phyloP scores from a whole-genome alignment of 495 filamentous ascomycete species.

The Corynascus novoguineensis region DNA sequence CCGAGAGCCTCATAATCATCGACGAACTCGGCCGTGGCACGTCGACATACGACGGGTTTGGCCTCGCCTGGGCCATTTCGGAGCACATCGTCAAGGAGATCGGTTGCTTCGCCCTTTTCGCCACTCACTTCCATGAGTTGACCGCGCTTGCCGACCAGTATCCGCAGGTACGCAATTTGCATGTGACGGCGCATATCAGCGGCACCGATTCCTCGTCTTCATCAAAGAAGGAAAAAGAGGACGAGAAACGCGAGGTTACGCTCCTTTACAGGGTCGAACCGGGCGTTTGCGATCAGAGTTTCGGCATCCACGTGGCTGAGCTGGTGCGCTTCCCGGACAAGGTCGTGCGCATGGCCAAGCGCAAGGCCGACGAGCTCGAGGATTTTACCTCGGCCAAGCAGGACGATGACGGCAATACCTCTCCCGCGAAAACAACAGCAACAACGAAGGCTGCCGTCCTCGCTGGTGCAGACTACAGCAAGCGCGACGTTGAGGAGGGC shows the following conservation, averaged over 20 bases:
- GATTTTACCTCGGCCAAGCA: conserved; percentile 75
- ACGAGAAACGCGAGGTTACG: conserved; percentile 72
- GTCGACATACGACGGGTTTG: conserved; percentile 97
- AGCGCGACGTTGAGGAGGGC: conserved; percentile 88
- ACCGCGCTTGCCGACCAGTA: conserved; percentile 83
- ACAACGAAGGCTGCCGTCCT: conserved; percentile 5
- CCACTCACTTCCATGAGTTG: conserved; percentile 97
- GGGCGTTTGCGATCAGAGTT: conserved; percentile 92
- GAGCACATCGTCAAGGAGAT: conserved; percentile 97
- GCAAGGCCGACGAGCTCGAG: conserved; percentile 96
- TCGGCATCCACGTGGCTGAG: conserved; percentile 97
- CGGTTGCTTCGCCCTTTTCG: conserved; percentile 86
- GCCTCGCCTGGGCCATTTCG: conserved; percentile 95
- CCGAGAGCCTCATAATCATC: conserved; percentile 93
- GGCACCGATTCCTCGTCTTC: conserved; percentile 39
- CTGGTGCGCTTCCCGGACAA: conserved; percentile 96
- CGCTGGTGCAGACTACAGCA: conserved; percentile 54
- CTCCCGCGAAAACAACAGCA: not conserved
- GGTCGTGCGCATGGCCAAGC: conserved; percentile 96
- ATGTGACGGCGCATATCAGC: conserved; percentile 92
- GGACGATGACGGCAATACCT: conserved; percentile 50
- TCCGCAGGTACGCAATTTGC: conserved; percentile 83
- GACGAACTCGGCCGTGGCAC: conserved; percentile 98
- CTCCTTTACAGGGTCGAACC: conserved; percentile 93
- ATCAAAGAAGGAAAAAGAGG: conserved; percentile 1